These are phyloP conservation scores for Ganoderma lucidum DNA, from an alignment of 1,284 basidiomycete genomes.

Conservation along the genomic window DNA sequence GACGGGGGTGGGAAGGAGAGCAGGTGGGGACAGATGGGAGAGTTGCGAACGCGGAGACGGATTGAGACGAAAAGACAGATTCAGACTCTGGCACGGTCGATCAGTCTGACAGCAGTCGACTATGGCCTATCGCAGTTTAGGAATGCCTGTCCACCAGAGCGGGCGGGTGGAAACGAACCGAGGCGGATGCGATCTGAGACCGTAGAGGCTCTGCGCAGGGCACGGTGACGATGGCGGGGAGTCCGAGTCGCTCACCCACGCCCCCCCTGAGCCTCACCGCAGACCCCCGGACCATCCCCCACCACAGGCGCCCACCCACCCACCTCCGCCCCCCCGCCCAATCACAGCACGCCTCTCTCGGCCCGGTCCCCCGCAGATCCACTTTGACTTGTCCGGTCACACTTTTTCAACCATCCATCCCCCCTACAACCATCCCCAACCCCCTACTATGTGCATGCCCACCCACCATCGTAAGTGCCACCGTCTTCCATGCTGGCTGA, in stretches of 20 bases:
- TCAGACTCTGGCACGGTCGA: constrained; percentile 30
- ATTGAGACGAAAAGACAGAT: constrained; percentile 24
- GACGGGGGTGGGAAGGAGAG: constrained; percentile 24
- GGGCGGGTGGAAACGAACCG: constrained; percentile 17
- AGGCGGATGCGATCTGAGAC: constrained; percentile 11
- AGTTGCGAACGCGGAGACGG: constrained; percentile 28
- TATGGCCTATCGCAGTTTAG: constrained; percentile 15
- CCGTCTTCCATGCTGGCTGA: neutral
- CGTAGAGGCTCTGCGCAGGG: neutral
- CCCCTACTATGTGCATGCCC: neutral
- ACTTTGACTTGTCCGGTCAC: neutral
- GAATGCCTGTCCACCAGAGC: constrained; percentile 9
- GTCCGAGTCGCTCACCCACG: neutral
- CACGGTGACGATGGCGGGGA: neutral
- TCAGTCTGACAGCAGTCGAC: constrained; percentile 23
- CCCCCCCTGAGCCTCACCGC: neutral
- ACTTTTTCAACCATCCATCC: neutral
- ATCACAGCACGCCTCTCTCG: neutral
- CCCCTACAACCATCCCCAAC: neutral
- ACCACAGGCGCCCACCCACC: neutral
- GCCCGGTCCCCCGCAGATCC: neutral
- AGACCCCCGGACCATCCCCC: neutral
- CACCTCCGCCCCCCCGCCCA: neutral
- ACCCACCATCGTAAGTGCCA: neutral
- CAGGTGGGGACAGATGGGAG: constrained; percentile 27